A percentile compares a stretch with the other conserved stretches of the same genome.
Conservation (phyloP, 1,284 basidiomycete genomes). For the Ganoderma sinense region DNA sequence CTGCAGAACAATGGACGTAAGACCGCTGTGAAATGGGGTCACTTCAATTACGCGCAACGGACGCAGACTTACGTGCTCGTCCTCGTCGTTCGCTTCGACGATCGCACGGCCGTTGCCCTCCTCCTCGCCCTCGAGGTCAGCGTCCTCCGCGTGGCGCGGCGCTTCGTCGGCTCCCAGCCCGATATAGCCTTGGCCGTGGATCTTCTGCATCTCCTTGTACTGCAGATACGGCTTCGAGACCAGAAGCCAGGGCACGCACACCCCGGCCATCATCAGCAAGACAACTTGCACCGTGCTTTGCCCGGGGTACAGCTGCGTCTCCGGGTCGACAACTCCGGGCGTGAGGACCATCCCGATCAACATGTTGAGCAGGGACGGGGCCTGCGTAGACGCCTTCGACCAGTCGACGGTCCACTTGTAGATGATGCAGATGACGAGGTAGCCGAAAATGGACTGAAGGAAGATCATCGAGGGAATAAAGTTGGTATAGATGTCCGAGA, state of each 20-base stretch:
- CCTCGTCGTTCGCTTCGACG: constrained; percentile 72
- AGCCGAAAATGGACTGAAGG: constrained; percentile 97
- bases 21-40: constrained; percentile 1
- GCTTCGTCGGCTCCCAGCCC: constrained; percentile 61
- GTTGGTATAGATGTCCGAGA: constrained; percentile 89
- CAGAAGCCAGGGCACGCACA: constrained; percentile 98
- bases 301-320: constrained; percentile 83
- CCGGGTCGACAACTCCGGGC: constrained; percentile 81
- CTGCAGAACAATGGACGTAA: constrained; percentile 45
- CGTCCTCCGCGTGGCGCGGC: constrained; percentile 57
- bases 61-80: constrained; percentile 63
- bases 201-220: constrained; percentile 91
- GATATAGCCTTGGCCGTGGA: constrained; percentile 88
- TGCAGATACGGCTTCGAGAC: constrained; percentile 93
- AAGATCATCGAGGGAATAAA: constrained; percentile 98
- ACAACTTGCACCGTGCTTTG: constrained; percentile 89
- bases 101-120: constrained; percentile 84
- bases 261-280: constrained; percentile 80
- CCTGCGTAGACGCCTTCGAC: constrained; percentile 72
- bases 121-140: constrained; percentile 81
- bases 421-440: constrained; percentile 93
- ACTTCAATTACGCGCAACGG: constrained; percentile 16
- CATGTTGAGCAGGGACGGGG: constrained; percentile 95
- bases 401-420: constrained; percentile 99
- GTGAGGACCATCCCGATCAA: constrained; percentile 94